phyloP scores from a whole-genome alignment of 2,329 filamentous ascomycete genomes.

The Tolypocladium tundrense region DNA sequence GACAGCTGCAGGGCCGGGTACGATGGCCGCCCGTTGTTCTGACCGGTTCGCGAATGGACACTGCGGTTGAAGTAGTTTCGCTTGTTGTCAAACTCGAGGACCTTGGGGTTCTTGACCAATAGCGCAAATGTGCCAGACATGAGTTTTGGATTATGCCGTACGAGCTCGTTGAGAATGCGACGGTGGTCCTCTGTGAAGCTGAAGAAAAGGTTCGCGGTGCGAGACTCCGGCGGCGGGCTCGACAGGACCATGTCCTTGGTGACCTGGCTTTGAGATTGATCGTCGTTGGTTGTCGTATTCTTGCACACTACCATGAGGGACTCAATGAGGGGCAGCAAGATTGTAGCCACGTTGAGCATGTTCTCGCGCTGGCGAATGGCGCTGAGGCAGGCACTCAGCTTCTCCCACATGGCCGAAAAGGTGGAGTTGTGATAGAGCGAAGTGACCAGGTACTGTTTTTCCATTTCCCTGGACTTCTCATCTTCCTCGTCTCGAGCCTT shows the following conservation, averaged over 20 bases:
- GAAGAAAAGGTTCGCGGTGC: constrained; percentile 89
- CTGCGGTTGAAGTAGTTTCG: constrained; percentile 97
- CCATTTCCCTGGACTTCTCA: constrained; percentile 41
- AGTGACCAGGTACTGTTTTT: constrained; percentile 77
- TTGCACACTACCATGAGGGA: constrained; percentile 99
- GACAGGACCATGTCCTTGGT: constrained; percentile 61
- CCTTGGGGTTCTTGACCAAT: constrained; percentile 96
- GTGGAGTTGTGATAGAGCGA: constrained; percentile 84
- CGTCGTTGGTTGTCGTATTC: constrained; percentile 76
- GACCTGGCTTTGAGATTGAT: constrained; percentile 37
- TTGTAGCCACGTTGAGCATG: constrained; percentile 95
- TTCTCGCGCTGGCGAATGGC: constrained; percentile 87
- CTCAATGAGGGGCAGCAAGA: constrained; percentile 87
- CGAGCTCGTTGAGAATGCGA: constrained; percentile 94
- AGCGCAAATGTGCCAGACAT: constrained; percentile 98
- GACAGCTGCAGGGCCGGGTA: constrained; percentile 70
- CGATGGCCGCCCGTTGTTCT: constrained; percentile 58
- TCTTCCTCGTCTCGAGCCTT: constrained; percentile 39
- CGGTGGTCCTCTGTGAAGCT: constrained; percentile 95
- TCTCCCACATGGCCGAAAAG: constrained; percentile 85
- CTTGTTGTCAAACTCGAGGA: constrained; percentile 98
- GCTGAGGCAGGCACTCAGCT: constrained; percentile 77
- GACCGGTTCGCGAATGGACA: constrained; percentile 62
- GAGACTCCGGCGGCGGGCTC: constrained; percentile 65
- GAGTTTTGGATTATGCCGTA: constrained; percentile 90